Percentiles rank a stretch among this genome's conserved stretches.
Conservation (phyloP, 805 yeast genomes). For the Candida caryicola region DNA sequence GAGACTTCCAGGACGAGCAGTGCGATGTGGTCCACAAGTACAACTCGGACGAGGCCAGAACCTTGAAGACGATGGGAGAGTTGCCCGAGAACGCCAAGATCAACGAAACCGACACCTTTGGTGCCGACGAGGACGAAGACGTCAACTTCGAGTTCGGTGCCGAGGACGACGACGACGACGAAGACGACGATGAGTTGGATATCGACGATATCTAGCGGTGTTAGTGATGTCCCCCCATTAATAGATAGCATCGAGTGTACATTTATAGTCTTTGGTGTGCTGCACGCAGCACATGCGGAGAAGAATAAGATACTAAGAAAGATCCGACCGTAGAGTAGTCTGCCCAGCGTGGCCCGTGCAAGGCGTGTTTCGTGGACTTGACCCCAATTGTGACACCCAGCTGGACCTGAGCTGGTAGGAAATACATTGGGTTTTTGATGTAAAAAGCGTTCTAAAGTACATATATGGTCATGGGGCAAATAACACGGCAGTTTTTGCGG, state of each 20-base stretch:
- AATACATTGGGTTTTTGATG: neutral
- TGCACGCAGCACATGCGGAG: too few relatives aligned
- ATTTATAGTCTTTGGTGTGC: neutral
- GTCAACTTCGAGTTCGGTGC: conserved; percentile 98
- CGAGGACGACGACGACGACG: conserved; percentile 78
- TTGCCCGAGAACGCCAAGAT: conserved; percentile 96
- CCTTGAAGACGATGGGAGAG: conserved; percentile 92
- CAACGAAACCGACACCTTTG: conserved; percentile 96
- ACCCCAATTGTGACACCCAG: neutral
- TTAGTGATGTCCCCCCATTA: conserved; percentile 29
- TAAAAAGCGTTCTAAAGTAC: neutral
- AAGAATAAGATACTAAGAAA: too few relatives aligned
- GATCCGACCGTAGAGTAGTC: too few relatives aligned
- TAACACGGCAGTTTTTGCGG: neutral
- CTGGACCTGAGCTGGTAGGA: neutral
- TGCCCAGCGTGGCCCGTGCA: too few relatives aligned
- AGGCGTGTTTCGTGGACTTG: too few relatives aligned
- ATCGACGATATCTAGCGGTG: conserved; percentile 82
- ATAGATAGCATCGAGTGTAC: neutral
- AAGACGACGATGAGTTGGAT: conserved; percentile 68
- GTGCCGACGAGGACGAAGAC: conserved; percentile 95
- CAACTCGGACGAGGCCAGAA: conserved; percentile 96
- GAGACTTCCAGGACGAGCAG: conserved; percentile 98
- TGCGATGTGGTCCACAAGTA: conserved; percentile 97
- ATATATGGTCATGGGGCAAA: neutral